Base-by-base conservation (phyloP, 2,329 filamentous ascomycete genomes). In the Colletotrichum sidae region DNA sequence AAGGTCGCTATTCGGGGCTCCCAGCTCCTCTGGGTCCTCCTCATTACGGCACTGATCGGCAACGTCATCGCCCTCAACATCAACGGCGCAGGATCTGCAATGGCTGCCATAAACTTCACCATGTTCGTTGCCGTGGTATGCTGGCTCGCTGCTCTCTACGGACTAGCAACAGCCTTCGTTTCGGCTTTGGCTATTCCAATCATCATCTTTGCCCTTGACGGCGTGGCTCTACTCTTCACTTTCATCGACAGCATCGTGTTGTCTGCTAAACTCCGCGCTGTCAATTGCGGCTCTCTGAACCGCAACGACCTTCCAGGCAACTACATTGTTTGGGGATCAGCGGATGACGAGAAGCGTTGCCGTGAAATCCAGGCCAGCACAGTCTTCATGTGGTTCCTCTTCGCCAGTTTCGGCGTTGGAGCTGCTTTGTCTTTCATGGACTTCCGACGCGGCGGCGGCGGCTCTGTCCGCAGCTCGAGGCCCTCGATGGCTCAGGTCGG, bases 351-450 rank as follows among this genome's bases (percentile, higher is more conserved):
- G 74, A 88, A 90, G 80, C 86, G 90, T 69, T 94, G 92, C 80
- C 88, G 87, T 68, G 88, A 93, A 79, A 86, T 92, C 13, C 92
- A 94, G 80, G 92, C 92, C 42, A 86, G 86, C 68, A 88, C 86
- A 39, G 90, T 87, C 42, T 95, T 95, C 80, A 84, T 93, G 79
- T 95, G 90, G 90, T 94, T 94, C 79, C 85, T 92, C 53, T 92
- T 90, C 75, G 84, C 80, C 44, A 82, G 85, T 34, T 91, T 90
- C 72, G 79, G 81, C 35, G 88, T 81, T 4, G 83, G 84, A 45
- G 75, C 88, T 49, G 80, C 87, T 73, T 83, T 92, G 68, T 79
- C 84, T 60, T 75, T 88, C 71, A 78, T 80, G 65, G 83, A 84
- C 63, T 81, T 84, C 70, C 82, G 84, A 50, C 83, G 87, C 45